Conservation (phyloP, 23 red algal genomes). For the Gracilaria domingensis region DNA sequence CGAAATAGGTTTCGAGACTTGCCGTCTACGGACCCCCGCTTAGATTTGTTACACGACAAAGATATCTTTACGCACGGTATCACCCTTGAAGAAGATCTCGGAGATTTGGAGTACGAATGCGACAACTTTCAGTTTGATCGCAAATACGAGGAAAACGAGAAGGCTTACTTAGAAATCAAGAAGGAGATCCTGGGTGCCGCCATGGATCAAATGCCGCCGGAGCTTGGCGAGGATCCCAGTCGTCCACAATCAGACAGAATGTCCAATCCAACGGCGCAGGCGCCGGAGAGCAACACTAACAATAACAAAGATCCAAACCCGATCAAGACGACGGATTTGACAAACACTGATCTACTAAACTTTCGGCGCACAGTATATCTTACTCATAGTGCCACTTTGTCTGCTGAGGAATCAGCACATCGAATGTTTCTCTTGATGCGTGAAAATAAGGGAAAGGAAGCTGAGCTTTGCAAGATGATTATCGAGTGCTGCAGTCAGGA, state of each 20-base stretch:
- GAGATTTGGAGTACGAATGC: constrained; percentile 66
- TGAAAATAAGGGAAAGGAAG: constrained; percentile 50
- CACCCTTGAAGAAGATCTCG: constrained; percentile 68
- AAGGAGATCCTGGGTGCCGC: constrained; percentile 60
- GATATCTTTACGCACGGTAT: constrained; percentile 84
- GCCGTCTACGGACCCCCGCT: constrained; percentile 40
- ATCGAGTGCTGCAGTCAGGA: constrained; percentile 92
- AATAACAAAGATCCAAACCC: not conserved
- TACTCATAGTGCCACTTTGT: constrained; percentile 78
- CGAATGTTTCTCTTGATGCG: constrained; percentile 83
- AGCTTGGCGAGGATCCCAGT: constrained; percentile 5
- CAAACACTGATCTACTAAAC: constrained; percentile 70
- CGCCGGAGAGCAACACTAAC: not conserved
- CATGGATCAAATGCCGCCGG: constrained; percentile 1
- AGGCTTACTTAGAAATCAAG: constrained; percentile 64
- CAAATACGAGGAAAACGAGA: constrained; percentile 84
- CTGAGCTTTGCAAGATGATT: constrained; percentile 85
- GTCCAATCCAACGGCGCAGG: not conserved
- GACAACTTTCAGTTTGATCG: constrained; percentile 83
- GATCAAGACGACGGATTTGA: constrained; percentile 72
- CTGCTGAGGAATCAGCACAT: constrained; percentile 88
- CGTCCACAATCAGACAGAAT: constrained; percentile 7
- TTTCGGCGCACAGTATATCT: constrained; percentile 95
- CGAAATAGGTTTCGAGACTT: constrained; percentile 65
- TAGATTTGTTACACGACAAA: constrained; percentile 84